Base-by-base conservation (phyloP, 345 rosid species). In the Rhizophora apiculata region DNA sequence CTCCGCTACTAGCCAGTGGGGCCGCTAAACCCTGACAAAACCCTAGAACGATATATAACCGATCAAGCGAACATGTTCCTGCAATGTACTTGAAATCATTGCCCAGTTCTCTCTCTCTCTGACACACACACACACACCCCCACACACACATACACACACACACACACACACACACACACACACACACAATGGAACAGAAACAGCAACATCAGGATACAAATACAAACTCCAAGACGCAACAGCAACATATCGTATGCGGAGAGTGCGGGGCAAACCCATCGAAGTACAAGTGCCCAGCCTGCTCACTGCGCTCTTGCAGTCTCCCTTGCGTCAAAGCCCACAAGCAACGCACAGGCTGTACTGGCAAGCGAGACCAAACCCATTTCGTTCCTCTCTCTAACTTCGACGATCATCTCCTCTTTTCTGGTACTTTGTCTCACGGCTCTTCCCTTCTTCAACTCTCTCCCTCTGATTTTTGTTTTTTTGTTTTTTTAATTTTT, bases 241-340 rank as follows among this genome's bases (percentile, higher is more conserved):
- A 6, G 6, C 39, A 53, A 60, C 58, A 26, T 21, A 16, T 29
- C 15, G 1, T 70, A 19, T 94, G 98, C 62, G 88, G 83, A 34
- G 96, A 92, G 76, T 94, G 98, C 68, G 72, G 80, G 63, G 53
- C 36, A 55, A 82, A 84, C 22, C 79, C 78, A 3, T 82, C 89
- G 43, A 89, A 89, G 74, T 89, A 94, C 82, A 94, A 73, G 46
- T 94, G 99, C 74, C 99, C 99, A 6, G 96, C 85, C 53, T 94
- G 99, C 69, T 84, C 84, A 36, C 63, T 88, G 24, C 89, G 90
- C 29, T 82, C 99, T 1, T 92, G 99, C 82, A 78, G 96, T 64
- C 92, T 94, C 60, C 69, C 72, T 43, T 91, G 97, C 60, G 88
- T 94, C 68, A 92, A 89, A 63, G 83, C 92, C 46, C 97, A 94